phyloP scores from a whole-genome alignment of 768 basidiomycete species.

The Macrolepiota fuliginosa region DNA sequence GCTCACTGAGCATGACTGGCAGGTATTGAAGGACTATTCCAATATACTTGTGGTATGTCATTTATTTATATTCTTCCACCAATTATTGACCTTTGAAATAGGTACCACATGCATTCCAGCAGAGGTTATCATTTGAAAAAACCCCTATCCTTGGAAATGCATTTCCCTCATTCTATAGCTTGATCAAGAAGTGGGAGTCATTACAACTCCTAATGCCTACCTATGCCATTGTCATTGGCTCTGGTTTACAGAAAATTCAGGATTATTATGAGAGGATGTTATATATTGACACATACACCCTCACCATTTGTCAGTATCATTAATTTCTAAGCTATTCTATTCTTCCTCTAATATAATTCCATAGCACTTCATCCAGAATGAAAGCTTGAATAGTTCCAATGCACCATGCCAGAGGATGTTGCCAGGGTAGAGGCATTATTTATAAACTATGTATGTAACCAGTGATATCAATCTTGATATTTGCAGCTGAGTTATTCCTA shows the following conservation, averaged over 20 bases:
- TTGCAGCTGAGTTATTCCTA: neutral
- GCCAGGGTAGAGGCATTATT: neutral
- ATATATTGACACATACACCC: too few relatives aligned
- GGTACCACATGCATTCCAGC: constrained; percentile 32
- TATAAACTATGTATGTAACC: neutral
- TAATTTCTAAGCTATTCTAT: neutral
- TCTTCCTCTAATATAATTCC: neutral
- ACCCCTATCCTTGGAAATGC: constrained; percentile 26
- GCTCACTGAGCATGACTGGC: too few relatives aligned
- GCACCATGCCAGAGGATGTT: neutral
- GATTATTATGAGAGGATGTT: constrained; percentile 17
- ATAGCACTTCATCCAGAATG: neutral
- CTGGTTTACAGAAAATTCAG: constrained; percentile 27
- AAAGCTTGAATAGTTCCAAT: neutral
- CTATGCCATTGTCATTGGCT: constrained; percentile 19
- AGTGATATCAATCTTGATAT: neutral
- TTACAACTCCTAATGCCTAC: constrained; percentile 12
- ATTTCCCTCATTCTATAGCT: constrained; percentile 24
- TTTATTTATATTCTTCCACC: too few relatives aligned
- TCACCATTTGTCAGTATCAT: too few relatives aligned
- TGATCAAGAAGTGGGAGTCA: constrained; percentile 22
- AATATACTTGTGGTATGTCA: too few relatives aligned
- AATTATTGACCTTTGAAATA: constrained; percentile 13
- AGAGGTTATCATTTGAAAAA: constrained; percentile 26
- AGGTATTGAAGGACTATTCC: too few relatives aligned